Percentiles rank a stretch among this genome's conserved stretches.
Evolutionary conservation across 805 yeast species (phyloP).

Genomic region (Wickerhamiella australiensis): DNA sequence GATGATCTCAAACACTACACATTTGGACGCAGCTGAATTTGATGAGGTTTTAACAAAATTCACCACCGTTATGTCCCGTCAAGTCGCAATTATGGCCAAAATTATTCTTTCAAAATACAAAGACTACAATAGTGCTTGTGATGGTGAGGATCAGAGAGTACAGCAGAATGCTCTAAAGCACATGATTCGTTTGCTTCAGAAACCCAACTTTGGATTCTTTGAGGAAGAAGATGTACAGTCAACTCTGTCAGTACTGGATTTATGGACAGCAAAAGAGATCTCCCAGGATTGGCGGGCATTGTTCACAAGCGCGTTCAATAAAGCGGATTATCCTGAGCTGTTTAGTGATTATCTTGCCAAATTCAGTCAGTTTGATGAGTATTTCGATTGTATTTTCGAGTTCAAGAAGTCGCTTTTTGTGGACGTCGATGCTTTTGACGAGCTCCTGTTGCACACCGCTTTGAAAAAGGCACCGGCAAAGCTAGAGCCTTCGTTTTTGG

Average conservation of each 20-base stretch:
- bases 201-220: neutral
- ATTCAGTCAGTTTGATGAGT: neutral
- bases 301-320: slow-evolving; percentile 1
- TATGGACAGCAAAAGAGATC: neutral
- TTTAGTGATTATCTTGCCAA: slow-evolving; percentile 1
- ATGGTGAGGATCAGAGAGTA: neutral
- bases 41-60: slow-evolving; percentile 3
- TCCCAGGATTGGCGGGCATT: neutral
- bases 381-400: slow-evolving; percentile 1
- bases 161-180: neutral
- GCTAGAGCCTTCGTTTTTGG: neutral
- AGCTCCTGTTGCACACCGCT: neutral
- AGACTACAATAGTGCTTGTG: too few species aligned
- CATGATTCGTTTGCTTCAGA: neutral
- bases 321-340: slow-evolving; percentile 2
- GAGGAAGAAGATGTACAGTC: neutral
- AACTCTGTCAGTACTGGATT: neutral
- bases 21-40: neutral
- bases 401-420: neutral
- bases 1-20: neutral
- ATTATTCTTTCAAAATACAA: neutral
- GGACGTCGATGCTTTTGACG: slow-evolving; percentile 1
- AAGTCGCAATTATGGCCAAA: slow-evolving; percentile 5
- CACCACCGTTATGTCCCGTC: slow-evolving; percentile 2
- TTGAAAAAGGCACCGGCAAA: neutral